Evolutionary conservation across 257 asterid species (phyloP).

Genomic region (Solanum virginianum): DNA sequence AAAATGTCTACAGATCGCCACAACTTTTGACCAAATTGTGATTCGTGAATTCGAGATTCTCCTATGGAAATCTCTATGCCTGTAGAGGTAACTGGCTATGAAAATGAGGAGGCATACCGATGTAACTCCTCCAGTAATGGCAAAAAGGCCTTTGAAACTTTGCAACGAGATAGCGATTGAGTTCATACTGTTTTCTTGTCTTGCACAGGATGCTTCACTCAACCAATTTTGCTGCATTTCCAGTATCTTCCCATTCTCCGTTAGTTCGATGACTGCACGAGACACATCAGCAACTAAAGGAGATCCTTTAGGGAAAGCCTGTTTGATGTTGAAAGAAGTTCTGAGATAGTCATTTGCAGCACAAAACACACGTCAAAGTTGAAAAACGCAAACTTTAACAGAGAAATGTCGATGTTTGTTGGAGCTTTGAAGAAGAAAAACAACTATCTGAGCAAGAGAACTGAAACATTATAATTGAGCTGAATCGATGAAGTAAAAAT

Average conservation of each 20-base stretch:
- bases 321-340: neutral
- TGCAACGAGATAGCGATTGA: neutral
- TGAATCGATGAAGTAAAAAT: neutral
- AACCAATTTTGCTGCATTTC: neutral
- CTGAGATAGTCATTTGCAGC: neutral
- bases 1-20: constrained; percentile 16
- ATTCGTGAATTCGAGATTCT: constrained; percentile 7
- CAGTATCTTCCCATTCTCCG: neutral
- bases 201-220: neutral
- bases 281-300: constrained; percentile 2
- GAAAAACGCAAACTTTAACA: neutral
- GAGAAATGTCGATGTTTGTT: neutral
- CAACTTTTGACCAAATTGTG: constrained; percentile 11
- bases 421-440: neutral
- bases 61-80: constrained; percentile 12
- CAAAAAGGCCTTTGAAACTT: neutral
- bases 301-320: neutral
- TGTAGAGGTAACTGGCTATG: constrained; percentile 10
- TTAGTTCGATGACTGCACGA: neutral
- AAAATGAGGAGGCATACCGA: constrained; percentile 6
- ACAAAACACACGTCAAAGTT: neutral
- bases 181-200: neutral
- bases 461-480: neutral
- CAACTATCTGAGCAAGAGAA: neutral
- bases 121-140: constrained; percentile 12